Evolutionary conservation across 1,284 basidiomycete genomes (phyloP).

Genomic region (Irpex lacteus): DNA sequence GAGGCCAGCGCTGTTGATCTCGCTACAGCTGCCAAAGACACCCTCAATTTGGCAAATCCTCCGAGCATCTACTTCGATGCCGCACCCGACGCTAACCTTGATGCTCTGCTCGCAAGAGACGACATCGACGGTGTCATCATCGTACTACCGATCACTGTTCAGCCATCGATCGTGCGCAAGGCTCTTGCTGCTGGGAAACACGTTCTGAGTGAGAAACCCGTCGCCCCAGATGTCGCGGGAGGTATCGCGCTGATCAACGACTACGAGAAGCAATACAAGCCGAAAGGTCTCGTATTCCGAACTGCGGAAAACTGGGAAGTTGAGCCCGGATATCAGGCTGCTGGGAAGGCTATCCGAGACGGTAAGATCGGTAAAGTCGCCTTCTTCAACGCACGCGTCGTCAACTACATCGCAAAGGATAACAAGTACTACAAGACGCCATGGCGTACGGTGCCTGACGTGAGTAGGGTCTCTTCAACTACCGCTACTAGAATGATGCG

Average conservation of each 20-base stretch:
- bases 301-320: constrained; percentile 85
- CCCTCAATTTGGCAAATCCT: constrained; percentile 39
- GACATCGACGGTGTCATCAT: constrained; percentile 76
- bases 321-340: constrained; percentile 58
- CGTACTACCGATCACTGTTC: constrained; percentile 73
- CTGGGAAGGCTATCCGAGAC: constrained; percentile 48
- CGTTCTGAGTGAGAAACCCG: constrained; percentile 84
- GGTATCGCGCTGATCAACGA: constrained; percentile 63
- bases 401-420: constrained; percentile 56
- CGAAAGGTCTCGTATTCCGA: constrained; percentile 76
- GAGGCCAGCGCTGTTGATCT: constrained; percentile 54
- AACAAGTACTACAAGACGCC: constrained; percentile 78
- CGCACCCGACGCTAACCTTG: constrained; percentile 44
- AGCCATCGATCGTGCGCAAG: constrained; percentile 66
- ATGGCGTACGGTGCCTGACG: constrained; percentile 81
- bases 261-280: constrained; percentile 64
- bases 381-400: constrained; percentile 56
- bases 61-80: constrained; percentile 60
- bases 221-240: constrained; percentile 66
- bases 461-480: constrained; percentile 32
- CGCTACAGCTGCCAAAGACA: constrained; percentile 40
- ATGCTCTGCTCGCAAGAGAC: constrained; percentile 58
- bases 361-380: constrained; percentile 65
- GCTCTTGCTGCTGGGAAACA: constrained; percentile 76
- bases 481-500: too few relatives aligned